Conservation (phyloP, 2,329 filamentous ascomycete species). For the Aspergillus alliaceus region DNA sequence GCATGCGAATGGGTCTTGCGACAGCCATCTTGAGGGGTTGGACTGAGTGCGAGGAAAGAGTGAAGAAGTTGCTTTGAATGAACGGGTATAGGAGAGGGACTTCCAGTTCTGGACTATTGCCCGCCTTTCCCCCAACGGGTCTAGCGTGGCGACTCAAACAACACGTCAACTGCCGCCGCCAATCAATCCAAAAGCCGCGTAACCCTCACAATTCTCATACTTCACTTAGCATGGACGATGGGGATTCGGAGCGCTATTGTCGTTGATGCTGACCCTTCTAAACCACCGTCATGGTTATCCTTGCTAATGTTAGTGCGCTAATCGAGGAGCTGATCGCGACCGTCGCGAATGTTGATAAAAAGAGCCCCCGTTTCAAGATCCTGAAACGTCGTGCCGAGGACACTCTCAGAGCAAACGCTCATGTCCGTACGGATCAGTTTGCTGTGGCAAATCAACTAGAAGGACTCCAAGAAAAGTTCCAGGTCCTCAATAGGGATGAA, state of each 20-base stretch:
- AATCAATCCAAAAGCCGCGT: conserved; percentile 15
- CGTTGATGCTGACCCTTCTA: neutral
- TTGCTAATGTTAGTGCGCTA: conserved; percentile 63
- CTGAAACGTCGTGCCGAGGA: conserved; percentile 34
- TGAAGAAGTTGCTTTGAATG: conserved; percentile 9
- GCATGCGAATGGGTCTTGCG: conserved; percentile 77
- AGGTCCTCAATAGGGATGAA: conserved; percentile 74
- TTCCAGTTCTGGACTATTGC: too few species aligned
- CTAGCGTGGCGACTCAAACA: conserved; percentile 21
- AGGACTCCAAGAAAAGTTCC: conserved; percentile 83
- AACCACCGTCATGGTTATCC: conserved; percentile 63
- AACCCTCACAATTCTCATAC: conserved; percentile 2
- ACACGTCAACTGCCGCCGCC: conserved; percentile 3
- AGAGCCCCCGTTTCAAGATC: conserved; percentile 40
- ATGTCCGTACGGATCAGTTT: conserved; percentile 72
- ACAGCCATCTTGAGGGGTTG: conserved; percentile 69
- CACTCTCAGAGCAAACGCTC: conserved; percentile 44
- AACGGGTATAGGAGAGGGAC: conserved; percentile 2
- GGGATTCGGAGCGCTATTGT: neutral
- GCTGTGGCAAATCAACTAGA: conserved; percentile 64
- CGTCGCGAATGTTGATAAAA: conserved; percentile 52
- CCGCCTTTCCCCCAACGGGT: conserved; percentile 25
- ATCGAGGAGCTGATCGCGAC: conserved; percentile 70
- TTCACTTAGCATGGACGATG: conserved; percentile 7
- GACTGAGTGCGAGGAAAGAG: conserved; percentile 7